phyloP scores from a whole-genome alignment of 2,329 filamentous ascomycete genomes.

The Aspergillus glaucus region DNA sequence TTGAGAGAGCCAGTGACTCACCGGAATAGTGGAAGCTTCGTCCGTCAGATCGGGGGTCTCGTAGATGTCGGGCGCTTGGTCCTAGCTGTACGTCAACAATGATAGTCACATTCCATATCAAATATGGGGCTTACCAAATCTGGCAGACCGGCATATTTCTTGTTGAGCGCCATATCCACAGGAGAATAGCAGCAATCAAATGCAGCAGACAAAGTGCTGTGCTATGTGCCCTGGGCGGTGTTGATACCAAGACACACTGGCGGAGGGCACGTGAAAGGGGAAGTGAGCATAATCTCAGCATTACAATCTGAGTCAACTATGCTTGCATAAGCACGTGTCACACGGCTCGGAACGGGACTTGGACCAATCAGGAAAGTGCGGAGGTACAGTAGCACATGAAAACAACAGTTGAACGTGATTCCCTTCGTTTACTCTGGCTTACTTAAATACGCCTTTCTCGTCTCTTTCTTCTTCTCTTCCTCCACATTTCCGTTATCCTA shows the following conservation, averaged over 20 bases:
- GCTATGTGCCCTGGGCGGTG: neutral
- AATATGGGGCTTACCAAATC: constrained; percentile 58
- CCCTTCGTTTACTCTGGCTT: neutral
- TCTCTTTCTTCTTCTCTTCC: neutral
- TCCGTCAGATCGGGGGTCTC: constrained; percentile 91
- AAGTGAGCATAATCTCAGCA: neutral
- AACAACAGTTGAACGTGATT: neutral
- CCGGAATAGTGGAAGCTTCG: constrained; percentile 77
- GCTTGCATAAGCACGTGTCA: constrained; percentile 1
- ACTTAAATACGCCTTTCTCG: neutral
- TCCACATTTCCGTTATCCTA: neutral
- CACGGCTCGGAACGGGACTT: neutral
- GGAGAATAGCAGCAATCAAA: neutral
- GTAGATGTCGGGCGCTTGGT: constrained; percentile 90
- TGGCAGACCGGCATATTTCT: constrained; percentile 75
- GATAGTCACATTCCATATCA: neutral
- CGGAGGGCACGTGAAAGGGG: neutral
- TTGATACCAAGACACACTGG: neutral
- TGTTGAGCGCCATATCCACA: constrained; percentile 61
- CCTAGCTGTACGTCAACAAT: constrained; percentile 46
- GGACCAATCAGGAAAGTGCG: neutral
- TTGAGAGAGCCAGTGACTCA: constrained; percentile 37
- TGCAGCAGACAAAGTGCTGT: neutral
- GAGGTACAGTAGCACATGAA: neutral
- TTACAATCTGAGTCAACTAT: neutral